A percentile compares a stretch with the other conserved stretches of the same genome.
These are phyloP conservation scores for Candida dendrica DNA, from an alignment of 805 yeast genomes.

Conservation along the genomic window DNA sequence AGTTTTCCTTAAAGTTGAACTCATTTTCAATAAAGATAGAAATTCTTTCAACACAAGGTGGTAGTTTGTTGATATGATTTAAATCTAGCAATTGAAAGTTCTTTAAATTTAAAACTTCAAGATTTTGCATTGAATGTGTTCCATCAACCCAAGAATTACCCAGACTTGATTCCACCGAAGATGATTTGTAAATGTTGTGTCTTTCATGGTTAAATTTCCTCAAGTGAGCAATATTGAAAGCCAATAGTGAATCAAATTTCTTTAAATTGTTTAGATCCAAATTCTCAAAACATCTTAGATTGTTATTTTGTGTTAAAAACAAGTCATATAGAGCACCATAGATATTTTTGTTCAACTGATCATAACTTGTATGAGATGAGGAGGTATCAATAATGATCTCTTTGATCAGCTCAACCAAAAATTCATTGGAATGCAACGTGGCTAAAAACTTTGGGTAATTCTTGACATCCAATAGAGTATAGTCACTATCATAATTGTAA, in stretches of 20 bases:
- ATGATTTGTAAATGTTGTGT: constrained; percentile 13
- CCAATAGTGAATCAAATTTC: constrained; percentile 18
- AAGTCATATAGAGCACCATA: constrained; percentile 19
- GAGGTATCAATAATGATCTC: constrained; percentile 23
- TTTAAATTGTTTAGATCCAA: constrained; percentile 19
- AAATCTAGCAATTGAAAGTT: constrained; percentile 16
- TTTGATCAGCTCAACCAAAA: constrained; percentile 13
- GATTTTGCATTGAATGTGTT: background rate
- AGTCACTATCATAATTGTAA: constrained; percentile 16
- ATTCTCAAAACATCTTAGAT: constrained; percentile 16
- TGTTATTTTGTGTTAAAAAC: constrained; percentile 20
- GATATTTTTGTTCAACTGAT: constrained; percentile 14
- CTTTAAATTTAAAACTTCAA: constrained; percentile 16
- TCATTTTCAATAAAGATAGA: constrained; percentile 18
- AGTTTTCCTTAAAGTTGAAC: constrained; percentile 8
- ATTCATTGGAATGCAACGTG: constrained; percentile 19
- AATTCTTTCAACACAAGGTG: constrained; percentile 11
- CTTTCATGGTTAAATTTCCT: constrained; percentile 19
- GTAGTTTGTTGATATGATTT: constrained; percentile 16
- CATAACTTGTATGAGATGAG: constrained; percentile 12
- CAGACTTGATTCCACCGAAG: background rate
- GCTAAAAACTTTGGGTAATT: constrained; percentile 21
- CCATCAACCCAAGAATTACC: background rate
- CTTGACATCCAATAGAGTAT: constrained; percentile 15
- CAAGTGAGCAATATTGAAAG: constrained; percentile 18